These are phyloP conservation scores for Raffaelea albimanens DNA, from an alignment of 2,329 filamentous ascomycete species.

Conservation along the genomic window DNA sequence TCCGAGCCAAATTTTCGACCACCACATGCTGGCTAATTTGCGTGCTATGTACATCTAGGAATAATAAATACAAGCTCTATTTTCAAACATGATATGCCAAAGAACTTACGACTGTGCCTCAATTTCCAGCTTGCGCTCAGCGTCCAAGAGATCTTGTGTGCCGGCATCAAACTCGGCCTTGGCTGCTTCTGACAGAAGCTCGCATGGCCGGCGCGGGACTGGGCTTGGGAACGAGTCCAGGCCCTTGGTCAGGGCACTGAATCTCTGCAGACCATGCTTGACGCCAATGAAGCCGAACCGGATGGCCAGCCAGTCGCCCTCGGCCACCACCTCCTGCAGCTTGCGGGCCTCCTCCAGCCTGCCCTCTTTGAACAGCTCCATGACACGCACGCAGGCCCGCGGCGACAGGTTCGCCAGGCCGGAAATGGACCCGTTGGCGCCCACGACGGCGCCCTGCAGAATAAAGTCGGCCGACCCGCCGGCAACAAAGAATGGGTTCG, in stretches of 20 bases:
- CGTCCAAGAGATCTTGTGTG: neutral
- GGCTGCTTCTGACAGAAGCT: slow-evolving; percentile 1
- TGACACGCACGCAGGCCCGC: slow-evolving; percentile 49
- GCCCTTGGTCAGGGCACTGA: neutral
- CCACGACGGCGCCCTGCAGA: slow-evolving; percentile 59
- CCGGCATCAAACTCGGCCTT: slow-evolving; percentile 9
- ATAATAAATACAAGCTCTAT: neutral
- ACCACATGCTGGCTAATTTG: no score
- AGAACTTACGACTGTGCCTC: neutral
- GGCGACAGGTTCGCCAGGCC: slow-evolving; percentile 62
- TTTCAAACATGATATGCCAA: neutral
- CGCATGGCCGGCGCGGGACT: slow-evolving; percentile 6
- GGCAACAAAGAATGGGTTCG: slow-evolving; percentile 51
- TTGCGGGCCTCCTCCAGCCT: slow-evolving; percentile 47
- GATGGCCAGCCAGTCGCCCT: slow-evolving; percentile 36
- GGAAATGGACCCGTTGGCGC: slow-evolving; percentile 62
- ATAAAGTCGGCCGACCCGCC: slow-evolving; percentile 69
- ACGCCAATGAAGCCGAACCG: slow-evolving; percentile 39
- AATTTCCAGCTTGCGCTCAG: neutral
- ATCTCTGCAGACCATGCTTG: slow-evolving; percentile 30
- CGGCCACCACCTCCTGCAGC: slow-evolving; percentile 40
- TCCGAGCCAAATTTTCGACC: no score
- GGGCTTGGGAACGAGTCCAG: neutral
- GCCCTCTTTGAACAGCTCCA: slow-evolving; percentile 51
- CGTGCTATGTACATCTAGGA: no score